Percentiles rank a stretch among this genome's conserved stretches.
phyloP scores from a whole-genome alignment of 2,329 filamentous ascomycete genomes.

The Phoma herbarum region DNA sequence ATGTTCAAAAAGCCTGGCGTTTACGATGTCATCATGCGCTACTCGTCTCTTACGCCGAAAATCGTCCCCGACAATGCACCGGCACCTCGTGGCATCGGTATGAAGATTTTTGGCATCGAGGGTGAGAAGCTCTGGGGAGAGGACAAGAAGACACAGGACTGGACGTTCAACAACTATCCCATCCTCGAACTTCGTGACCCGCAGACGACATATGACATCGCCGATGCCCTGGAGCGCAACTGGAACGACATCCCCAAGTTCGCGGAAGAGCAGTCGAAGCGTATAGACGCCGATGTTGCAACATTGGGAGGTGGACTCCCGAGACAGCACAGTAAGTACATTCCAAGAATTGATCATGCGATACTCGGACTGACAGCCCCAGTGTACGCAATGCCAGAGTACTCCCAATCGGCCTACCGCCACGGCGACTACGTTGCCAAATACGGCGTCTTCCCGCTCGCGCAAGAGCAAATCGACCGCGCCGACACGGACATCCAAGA shows the following conservation, averaged over 20 bases:
- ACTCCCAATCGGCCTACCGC: conserved; percentile 60
- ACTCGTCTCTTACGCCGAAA: conserved; percentile 40
- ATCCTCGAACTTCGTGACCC: conserved; percentile 58
- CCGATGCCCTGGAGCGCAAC: conserved; percentile 36
- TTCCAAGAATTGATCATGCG: not conserved
- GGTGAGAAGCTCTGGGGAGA: conserved; percentile 46
- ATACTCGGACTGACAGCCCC: not conserved
- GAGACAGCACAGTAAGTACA: conserved; percentile 31
- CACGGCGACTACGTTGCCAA: conserved; percentile 60
- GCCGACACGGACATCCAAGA: conserved; percentile 46
- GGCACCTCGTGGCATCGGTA: conserved; percentile 57
- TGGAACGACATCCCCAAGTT: conserved; percentile 38
- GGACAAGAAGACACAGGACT: conserved; percentile 53
- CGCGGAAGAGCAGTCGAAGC: conserved; percentile 53
- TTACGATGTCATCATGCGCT: conserved; percentile 42
- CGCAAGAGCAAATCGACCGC: conserved; percentile 53
- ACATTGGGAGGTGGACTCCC: conserved; percentile 37
- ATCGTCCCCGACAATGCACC: conserved; percentile 45
- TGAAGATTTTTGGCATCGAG: conserved; percentile 61
- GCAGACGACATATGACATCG: conserved; percentile 57
- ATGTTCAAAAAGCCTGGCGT: conserved; percentile 38
- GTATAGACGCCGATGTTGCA: conserved; percentile 49
- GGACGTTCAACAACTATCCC: conserved; percentile 61
- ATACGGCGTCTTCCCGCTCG: conserved; percentile 57
- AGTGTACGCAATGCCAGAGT: conserved; percentile 49